phyloP scores from a whole-genome alignment of 2,329 filamentous ascomycete genomes.

The Metarhizium robertsii region DNA sequence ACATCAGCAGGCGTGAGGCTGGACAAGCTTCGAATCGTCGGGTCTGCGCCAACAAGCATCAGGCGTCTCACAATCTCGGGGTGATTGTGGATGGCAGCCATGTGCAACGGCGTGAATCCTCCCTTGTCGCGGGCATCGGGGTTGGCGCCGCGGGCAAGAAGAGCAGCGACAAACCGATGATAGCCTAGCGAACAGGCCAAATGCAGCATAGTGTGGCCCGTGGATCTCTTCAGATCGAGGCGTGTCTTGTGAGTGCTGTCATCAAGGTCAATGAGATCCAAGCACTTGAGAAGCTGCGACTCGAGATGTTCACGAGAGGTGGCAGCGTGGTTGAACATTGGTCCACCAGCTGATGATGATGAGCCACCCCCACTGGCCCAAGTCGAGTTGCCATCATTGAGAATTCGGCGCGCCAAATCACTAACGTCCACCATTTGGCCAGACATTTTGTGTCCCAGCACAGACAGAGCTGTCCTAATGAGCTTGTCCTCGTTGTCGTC shows the following conservation, averaged over 20 bases:
- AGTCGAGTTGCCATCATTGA: constrained; percentile 36
- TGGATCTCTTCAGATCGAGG: constrained; percentile 55
- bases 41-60: constrained; percentile 63
- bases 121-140: constrained; percentile 66
- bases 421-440: constrained; percentile 52
- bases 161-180: constrained; percentile 64
- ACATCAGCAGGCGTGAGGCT: constrained; percentile 65
- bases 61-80: constrained; percentile 67
- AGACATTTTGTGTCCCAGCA: constrained; percentile 56
- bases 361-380: constrained; percentile 33
- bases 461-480: constrained; percentile 56
- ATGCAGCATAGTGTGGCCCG: constrained; percentile 74
- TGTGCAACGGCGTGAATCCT: constrained; percentile 74
- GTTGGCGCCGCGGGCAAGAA: constrained; percentile 70
- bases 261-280: constrained; percentile 73
- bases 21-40: constrained; percentile 58
- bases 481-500: constrained; percentile 62
- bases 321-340: constrained; percentile 31
- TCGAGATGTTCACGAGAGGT: constrained; percentile 46
- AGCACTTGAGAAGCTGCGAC: constrained; percentile 57
- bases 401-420: constrained; percentile 52
- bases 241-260: constrained; percentile 59
- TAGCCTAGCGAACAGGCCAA: constrained; percentile 68
- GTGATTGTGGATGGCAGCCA: constrained; percentile 69
- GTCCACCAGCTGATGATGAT: constrained; percentile 31